Percentiles rank a stretch among this genome's conserved stretches.
Conservation (phyloP, 257 asterid genomes). For the Ilex aquifolium region DNA sequence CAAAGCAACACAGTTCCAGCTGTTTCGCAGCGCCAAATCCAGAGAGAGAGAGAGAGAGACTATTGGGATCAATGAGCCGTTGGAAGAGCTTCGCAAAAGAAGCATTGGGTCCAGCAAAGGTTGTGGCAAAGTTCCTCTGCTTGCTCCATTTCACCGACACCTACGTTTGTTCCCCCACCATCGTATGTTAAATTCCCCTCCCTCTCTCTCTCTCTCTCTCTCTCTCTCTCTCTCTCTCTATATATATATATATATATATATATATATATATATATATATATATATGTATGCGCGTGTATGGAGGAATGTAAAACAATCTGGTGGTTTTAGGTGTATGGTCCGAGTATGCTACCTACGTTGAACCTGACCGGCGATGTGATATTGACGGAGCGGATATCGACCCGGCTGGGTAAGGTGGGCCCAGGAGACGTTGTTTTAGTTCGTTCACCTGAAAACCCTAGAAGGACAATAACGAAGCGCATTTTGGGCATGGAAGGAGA, state of each 20-base stretch:
- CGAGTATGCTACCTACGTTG: slow-evolving; percentile 94
- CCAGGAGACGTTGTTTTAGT: slow-evolving; percentile 81
- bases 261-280: background rate
- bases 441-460: slow-evolving; percentile 76
- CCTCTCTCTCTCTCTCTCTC: slow-evolving; percentile 1
- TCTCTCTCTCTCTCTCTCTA: background rate
- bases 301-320: background rate
- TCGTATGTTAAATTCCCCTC: slow-evolving; percentile 29
- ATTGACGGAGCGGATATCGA: slow-evolving; percentile 70
- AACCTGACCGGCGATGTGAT: slow-evolving; percentile 88
- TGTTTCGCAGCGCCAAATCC: too few species aligned
- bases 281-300: too few species aligned
- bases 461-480: slow-evolving; percentile 70
- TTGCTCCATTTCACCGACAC: slow-evolving; percentile 62
- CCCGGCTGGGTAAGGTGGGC: slow-evolving; percentile 56
- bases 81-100: slow-evolving; percentile 57
- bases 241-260: background rate
- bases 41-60: slow-evolving; percentile 17
- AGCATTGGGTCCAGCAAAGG: slow-evolving; percentile 41
- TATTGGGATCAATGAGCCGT: slow-evolving; percentile 30
- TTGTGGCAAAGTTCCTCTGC: slow-evolving; percentile 61
- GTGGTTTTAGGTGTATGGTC: slow-evolving; percentile 65
- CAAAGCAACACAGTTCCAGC: background rate
- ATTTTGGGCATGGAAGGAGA: slow-evolving; percentile 81
- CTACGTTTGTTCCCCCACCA: slow-evolving; percentile 64